Conservation (phyloP, 441 rosid species). For the Gossypium lobatum region DNA sequence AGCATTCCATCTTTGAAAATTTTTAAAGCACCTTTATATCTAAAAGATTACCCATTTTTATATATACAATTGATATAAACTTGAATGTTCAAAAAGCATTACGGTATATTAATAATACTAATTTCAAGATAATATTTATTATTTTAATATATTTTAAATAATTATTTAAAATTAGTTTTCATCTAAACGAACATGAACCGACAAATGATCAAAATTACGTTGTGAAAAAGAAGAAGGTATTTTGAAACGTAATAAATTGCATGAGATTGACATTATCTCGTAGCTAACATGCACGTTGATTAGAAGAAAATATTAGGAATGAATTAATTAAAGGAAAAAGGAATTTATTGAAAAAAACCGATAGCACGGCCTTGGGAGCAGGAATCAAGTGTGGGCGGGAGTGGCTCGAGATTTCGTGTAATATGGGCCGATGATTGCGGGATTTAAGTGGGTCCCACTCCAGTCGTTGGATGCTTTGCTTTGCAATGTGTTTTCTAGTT, state of each 20-base stretch:
- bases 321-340: background rate
- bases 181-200: background rate
- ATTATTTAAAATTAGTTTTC: background rate
- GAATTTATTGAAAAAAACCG: background rate
- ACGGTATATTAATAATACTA: background rate
- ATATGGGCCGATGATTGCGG: slow-evolving; percentile 50
- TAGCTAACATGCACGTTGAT: slow-evolving; percentile 12
- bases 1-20: background rate
- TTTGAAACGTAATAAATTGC: background rate
- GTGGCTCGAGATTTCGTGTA: slow-evolving; percentile 40
- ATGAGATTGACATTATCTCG: slow-evolving; percentile 15
- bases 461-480: slow-evolving; percentile 30
- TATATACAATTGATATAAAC: background rate
- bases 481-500: slow-evolving; percentile 13
- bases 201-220: background rate
- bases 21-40: background rate
- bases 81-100: background rate
- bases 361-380: slow-evolving; percentile 16
- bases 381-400: slow-evolving; percentile 34
- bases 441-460: slow-evolving; percentile 40
- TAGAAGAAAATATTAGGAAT: background rate
- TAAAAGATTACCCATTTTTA: background rate
- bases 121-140: background rate
- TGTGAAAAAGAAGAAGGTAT: background rate
- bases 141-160: background rate